Evolutionary conservation across 2,329 filamentous ascomycete species (phyloP).

Genomic region (Stagonosporopsis cucurbitacearum): DNA sequence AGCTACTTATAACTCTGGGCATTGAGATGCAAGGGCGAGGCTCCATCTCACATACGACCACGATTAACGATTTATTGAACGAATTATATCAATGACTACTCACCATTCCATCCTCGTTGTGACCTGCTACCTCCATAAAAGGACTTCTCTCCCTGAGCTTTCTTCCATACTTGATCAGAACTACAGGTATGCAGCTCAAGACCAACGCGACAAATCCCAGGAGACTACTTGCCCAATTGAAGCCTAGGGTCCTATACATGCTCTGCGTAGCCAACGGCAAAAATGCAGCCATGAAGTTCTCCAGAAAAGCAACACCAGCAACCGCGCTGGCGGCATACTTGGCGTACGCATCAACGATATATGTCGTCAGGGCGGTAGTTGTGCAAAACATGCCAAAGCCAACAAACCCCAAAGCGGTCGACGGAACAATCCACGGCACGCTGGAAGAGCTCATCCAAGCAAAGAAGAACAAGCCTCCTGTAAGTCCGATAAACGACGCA

Average conservation of each 20-base stretch:
- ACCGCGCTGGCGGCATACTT: conserved; percentile 59
- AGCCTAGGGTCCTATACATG: conserved; percentile 58
- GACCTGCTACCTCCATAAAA: conserved; percentile 47
- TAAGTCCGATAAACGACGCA: conserved; percentile 55
- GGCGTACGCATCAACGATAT: conserved; percentile 59
- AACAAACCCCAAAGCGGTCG: conserved; percentile 56
- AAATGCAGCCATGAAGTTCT: conserved; percentile 58
- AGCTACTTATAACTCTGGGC: neutral
- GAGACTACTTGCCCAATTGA: conserved; percentile 58
- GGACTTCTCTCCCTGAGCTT: conserved; percentile 49
- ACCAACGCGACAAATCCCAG: conserved; percentile 54
- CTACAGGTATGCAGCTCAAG: conserved; percentile 54
- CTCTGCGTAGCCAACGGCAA: conserved; percentile 55
- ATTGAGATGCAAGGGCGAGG: conserved; percentile 10
- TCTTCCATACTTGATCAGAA: conserved; percentile 53
- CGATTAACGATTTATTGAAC: neutral
- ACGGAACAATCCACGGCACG: conserved; percentile 57
- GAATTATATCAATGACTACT: neutral
- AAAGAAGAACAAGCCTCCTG: conserved; percentile 59
- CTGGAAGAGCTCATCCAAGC: conserved; percentile 56
- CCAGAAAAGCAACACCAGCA: conserved; percentile 56
- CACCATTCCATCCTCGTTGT: conserved; percentile 14
- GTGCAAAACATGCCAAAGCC: conserved; percentile 59
- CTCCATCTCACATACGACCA: conserved; percentile 15
- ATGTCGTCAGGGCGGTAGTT: conserved; percentile 55